Evolutionary conservation across 1,284 basidiomycete species (phyloP), one percentile per base, ranked within the genome.

Genomic region (Rhodotorula mucilaginosa): DNA sequence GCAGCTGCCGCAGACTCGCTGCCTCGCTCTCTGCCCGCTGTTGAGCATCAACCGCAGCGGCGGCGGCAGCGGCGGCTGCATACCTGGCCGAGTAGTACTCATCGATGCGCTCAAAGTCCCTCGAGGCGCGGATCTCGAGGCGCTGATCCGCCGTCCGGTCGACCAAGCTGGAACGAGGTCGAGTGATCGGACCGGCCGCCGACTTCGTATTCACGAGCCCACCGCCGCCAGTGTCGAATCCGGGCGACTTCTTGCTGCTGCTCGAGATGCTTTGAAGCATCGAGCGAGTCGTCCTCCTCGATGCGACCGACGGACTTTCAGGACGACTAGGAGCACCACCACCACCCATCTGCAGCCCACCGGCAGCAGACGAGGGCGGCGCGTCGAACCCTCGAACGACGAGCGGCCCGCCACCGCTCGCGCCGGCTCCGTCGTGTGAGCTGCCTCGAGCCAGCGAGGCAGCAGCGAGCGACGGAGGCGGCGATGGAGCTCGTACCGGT

Each of bases 61-160:
- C 39, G 12, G 39, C 39, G 39, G 39, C 39, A 39, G 39, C 39
- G 10, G 44, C 46, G 10, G 31, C 46, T 47, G 31, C 57, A 23
- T 29, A 31, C 21, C 62, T 10, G 31, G 31, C 18, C 5, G 48
- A 44, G 48, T 68, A 63, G 67, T 68, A 68, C 31, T 58, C 61
- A 19, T 72, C 70, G 29, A 72, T 47, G 29, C 62, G 51, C 34
- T 54, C 61, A 31, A 72, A 59, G 64, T 72, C 70, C 5, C 70
- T 8, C 46, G 56, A 60, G 16, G 70, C 70, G 16, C 31, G 51
- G 3, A 66, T 19, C 47, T 72, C 70, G 61, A 72, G 64, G 6
- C 31, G 47, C 64, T 65, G 48, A 39, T 72, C 67, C 10, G 57
- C 58, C 15, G n/a, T 19, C 10, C 7, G 23, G 60, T 66, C 54